Base-by-base conservation (phyloP, 352 stramenopile genomes). In the Globisporangium carolinianum region DNA sequence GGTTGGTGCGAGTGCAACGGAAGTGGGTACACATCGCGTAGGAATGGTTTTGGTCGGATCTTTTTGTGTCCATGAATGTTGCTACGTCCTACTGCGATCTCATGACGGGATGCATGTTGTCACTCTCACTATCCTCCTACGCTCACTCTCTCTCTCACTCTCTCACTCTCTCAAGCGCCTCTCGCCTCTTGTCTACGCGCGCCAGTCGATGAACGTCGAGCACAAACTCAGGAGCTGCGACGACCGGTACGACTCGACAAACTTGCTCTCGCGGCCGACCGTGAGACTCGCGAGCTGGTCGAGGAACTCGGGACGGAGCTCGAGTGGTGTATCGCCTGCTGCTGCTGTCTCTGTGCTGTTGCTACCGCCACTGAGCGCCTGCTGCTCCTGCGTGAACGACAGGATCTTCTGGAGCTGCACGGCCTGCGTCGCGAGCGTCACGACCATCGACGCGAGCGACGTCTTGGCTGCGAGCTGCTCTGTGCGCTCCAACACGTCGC, bases 171-270 rank as follows among this genome's bases (percentile, higher is more conserved):
- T 45, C n/a, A 11, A 56, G 32, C 47, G 49, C 38, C 15, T 53
- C 47, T 18, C 37, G 32, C 15, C 32, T n/a, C 41, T 53, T 43
- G 35, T 7, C 53, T 78, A 83, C 61, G 69, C 68, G 51, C 75
- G 73, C 75, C 75, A 86, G 60, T 83, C 73, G 45, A 86, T 76
- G 47, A 83, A 86, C 47, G 73, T 78, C 41, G 73, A 76, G 65
- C 75, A 86, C 48, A 86, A 58, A 17, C 72, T 68, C 61, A 81
- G 73, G 50, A 86, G 57, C 45, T 86, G 75, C 46, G 55, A 79
- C n/a, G 69, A 71, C 39, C 73, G 68, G 54, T 76, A 86, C 48
- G 71, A 76, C 56, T 86, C 75, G 48, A 86, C 75, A 38, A 83
- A 86, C 53, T 65, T 70, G 45, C 68, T 79, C 38, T 83, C 73